Base-by-base conservation (phyloP, 2,329 filamentous ascomycete genomes). In the Exophiala viscosa region DNA sequence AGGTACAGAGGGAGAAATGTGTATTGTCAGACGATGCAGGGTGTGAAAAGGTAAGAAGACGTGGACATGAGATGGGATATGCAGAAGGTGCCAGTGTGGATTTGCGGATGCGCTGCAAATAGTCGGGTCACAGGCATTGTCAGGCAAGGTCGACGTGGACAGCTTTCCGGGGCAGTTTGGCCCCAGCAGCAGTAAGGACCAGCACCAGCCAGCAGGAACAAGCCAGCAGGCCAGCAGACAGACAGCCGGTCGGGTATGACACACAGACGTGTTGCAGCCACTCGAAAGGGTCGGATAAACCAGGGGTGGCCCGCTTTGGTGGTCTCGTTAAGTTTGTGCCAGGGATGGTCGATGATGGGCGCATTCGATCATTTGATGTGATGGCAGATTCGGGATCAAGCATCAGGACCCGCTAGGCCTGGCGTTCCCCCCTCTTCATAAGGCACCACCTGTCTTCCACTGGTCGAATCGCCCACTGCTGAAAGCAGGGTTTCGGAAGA, bases 161-260 rank as follows among this genome's bases (percentile, higher is more conserved):
- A 36, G 47, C 38, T 50, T 36, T 50, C 47, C 40, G 47, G 39
- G 47, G 47, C 23, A 28, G 23, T 28, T 28, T 28, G 23, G 23
- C 23, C 23, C 23, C 23, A 28, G 23, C 23, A 14, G n/a, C 35
- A 38, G 20, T n/a, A 15, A 41, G 39, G 11, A 41, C 17, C 38
- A 48, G 44, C 32, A 43, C 23, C 36, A 48, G 34, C 34, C 28
- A 20, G 33, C 18, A 48, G 45, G 34, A 48, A 39, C 35, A 28
- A 36, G 45, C 45, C 45, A 48, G 28, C 45, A 48, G 40, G 3
- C 20, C 20, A 23, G 20, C 20, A 23, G 20, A 3, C 5, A 28
- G 23, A 28, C 5, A 28, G 23, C 8, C 23, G 23, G 5, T 28
- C n/a, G 9, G 39, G 39, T 20, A 42, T 42, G 39, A 42, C 39